phyloP scores from a whole-genome alignment of 2,329 filamentous ascomycete species.

The Colletotrichum orbiculare region DNA sequence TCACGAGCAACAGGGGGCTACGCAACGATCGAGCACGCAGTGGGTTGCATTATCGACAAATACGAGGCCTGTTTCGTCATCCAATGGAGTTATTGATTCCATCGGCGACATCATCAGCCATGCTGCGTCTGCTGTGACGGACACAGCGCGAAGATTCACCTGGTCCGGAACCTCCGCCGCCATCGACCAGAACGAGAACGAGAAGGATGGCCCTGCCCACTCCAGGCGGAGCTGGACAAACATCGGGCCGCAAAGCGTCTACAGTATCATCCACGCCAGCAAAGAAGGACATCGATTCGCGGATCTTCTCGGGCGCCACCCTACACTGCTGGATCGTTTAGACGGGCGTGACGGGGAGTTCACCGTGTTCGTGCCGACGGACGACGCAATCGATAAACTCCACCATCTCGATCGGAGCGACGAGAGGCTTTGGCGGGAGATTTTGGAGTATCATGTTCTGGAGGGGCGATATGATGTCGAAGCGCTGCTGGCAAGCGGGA shows the following conservation, averaged over 20 bases:
- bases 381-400: slow-evolving; percentile 15
- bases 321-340: neutral
- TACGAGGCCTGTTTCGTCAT: neutral
- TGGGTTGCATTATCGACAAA: neutral
- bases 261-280: neutral
- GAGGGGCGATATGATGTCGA: neutral
- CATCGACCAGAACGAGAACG: too few species aligned
- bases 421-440: slow-evolving; percentile 54
- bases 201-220: too few species aligned
- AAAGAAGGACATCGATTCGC: neutral
- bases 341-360: neutral
- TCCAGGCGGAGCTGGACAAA: too few species aligned
- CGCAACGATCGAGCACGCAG: too few species aligned
- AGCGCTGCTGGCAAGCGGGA: neutral
- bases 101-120: neutral
- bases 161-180: neutral
- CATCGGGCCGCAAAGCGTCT: too few species aligned
- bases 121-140: neutral
- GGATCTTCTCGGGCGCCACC: slow-evolving; percentile 5
- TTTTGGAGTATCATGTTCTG: slow-evolving; percentile 27
- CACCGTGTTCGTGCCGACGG: slow-evolving; percentile 18
- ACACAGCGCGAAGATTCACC: neutral
- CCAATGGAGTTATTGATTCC: neutral
- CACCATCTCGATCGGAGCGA: neutral
- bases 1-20: neutral